Base-by-base conservation (phyloP, 2,329 filamentous ascomycete species). In the Epicoccum nigrum region DNA sequence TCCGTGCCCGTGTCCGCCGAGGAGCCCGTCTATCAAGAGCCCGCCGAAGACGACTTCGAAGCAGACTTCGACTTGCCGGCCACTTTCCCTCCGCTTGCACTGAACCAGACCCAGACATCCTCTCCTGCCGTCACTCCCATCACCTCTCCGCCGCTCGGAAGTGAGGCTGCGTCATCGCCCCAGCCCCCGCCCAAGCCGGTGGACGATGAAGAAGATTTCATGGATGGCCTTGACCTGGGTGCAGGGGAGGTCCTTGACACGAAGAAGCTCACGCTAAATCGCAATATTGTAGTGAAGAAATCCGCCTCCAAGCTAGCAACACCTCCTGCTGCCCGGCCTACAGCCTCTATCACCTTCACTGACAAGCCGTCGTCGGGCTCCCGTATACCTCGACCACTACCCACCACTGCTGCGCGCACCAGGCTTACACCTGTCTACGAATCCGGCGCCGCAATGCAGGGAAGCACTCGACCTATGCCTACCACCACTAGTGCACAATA, bases 371-470 rank as follows among this genome's bases (percentile, higher is more conserved):
- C 71, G 16, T 63, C 70, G 16, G 69, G 74, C 35, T 94, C 92
- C 27, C 87, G 92, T 49, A 88, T 96, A 54, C 92, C 93, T 30
- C 85, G 92, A 43, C 88, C 92, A 28, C 80, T 87, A 47, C 66
- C 74, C 13, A 70, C 64, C 16, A 45, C 51, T 2, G n/a, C 51
- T 15, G 45, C 51, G 40, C 76, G 76, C 45, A 72, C 74, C 7
- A 87, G 88, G 15, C 81, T 97, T n/a, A 93, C 96, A 68, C 92
- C 93, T 17, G 92, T 97, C 5, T 95, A 91, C 31, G 93, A 97
- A 75, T 92, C 86, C 59, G 92, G 92, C 42, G 90, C 86, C 4
- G 85, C 58, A 84, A 85, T 74, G 76, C 88, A 59, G 77, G 84
- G 47, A 81, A 85, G 46, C 80, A 87, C 16, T 81, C 83, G 53